Conservation (phyloP, 2,329 filamentous ascomycete genomes). For the Chaetomiaceae sp. region DNA sequence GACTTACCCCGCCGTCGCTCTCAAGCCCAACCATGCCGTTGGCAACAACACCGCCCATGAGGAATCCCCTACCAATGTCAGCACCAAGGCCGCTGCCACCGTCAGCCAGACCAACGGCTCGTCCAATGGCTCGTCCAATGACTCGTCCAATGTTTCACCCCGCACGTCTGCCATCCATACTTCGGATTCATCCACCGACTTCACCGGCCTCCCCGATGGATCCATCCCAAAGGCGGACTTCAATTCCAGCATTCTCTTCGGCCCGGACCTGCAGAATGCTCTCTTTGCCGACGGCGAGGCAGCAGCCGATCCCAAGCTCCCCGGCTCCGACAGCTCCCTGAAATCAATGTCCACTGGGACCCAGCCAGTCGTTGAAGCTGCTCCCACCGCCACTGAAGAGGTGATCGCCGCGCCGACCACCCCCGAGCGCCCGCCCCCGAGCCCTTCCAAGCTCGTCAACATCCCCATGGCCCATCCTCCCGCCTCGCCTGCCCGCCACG, state of each 20-base stretch:
- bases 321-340: background rate
- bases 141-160: background rate
- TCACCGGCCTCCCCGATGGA: background rate
- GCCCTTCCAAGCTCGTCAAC: conserved; percentile 1
- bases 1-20: too few species aligned
- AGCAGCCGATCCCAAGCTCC: background rate
- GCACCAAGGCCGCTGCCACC: background rate
- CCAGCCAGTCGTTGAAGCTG: background rate
- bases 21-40: background rate
- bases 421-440: background rate
- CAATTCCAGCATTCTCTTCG: background rate
- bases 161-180: background rate
- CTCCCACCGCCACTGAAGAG: background rate
- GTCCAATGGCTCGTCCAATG: too few species aligned
- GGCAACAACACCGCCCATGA: background rate
- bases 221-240: background rate
- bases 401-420: background rate
- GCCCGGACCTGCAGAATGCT: conserved; percentile 6
- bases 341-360: too few species aligned
- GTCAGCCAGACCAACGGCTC: background rate
- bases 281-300: conserved; percentile 11
- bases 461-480: background rate
- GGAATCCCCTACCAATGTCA: background rate
- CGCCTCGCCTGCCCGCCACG: background rate
- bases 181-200: background rate